Evolutionary conservation across 805 yeast species (phyloP).

Genomic region (Pichia cephalocereana): DNA sequence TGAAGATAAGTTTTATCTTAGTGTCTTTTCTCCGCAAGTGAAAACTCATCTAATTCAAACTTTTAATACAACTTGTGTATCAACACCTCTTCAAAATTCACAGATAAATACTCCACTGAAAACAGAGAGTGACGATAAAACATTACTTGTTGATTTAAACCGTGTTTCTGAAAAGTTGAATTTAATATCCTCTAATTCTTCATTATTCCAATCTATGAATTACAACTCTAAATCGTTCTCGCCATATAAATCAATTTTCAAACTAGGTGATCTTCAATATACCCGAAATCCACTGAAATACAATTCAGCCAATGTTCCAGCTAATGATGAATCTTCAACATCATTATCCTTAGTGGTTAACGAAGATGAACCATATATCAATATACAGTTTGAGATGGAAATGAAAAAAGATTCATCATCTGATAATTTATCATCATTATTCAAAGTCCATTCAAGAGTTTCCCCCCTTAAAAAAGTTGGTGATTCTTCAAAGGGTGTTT

Average conservation of each 20-base stretch:
- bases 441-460: slow-evolving; percentile 1
- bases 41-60: slow-evolving; percentile 14
- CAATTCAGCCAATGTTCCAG: background rate
- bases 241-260: slow-evolving; percentile 6
- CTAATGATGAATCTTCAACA: background rate
- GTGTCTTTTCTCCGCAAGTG: slow-evolving; percentile 22
- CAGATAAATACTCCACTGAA: no score
- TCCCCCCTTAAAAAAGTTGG: background rate
- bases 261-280: slow-evolving; percentile 15
- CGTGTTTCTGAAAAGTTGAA: slow-evolving; percentile 9
- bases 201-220: background rate
- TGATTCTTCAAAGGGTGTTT: slow-evolving; percentile 5
- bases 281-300: slow-evolving; percentile 16
- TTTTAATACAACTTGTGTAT: slow-evolving; percentile 17
- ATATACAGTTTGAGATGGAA: slow-evolving; percentile 17
- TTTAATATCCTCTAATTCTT: background rate
- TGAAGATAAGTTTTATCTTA: slow-evolving; percentile 9
- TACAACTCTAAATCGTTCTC: background rate
- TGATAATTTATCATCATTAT: slow-evolving; percentile 3
- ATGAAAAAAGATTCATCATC: slow-evolving; percentile 1
- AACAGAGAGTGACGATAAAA: background rate
- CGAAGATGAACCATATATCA: slow-evolving; percentile 19
- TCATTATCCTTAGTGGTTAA: slow-evolving; percentile 15
- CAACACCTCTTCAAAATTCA: background rate
- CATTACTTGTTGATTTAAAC: slow-evolving; percentile 5